A percentile compares a stretch with the other conserved stretches of the same genome.
Conservation (phyloP, 2,329 filamentous ascomycete species). For the Xylariaceae sp. region DNA sequence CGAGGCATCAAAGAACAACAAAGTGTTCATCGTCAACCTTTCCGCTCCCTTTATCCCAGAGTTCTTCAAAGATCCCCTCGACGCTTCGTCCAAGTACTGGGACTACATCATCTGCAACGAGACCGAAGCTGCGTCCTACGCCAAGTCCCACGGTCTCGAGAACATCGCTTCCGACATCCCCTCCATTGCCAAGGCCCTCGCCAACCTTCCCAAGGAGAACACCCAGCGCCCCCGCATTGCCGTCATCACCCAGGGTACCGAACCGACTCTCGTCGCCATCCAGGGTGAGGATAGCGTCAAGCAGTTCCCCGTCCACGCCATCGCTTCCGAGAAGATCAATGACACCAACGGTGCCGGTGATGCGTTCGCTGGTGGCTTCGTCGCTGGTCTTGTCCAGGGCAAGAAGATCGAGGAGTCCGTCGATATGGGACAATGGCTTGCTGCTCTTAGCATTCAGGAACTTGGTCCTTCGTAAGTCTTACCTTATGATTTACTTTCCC, state of each 20-base stretch:
- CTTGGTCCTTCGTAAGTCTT: slow-evolving; percentile 86
- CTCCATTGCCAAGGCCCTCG: slow-evolving; percentile 81
- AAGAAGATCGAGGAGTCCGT: slow-evolving; percentile 75
- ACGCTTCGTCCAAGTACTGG: slow-evolving; percentile 84
- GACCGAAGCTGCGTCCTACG: slow-evolving; percentile 86
- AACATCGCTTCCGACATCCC: slow-evolving; percentile 61
- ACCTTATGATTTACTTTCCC: slow-evolving; percentile 8
- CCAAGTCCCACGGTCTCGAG: slow-evolving; percentile 58
- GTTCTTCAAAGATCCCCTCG: slow-evolving; percentile 96
- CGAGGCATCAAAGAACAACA: slow-evolving; percentile 85
- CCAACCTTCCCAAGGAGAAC: slow-evolving; percentile 91
- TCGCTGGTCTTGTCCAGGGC: slow-evolving; percentile 83
- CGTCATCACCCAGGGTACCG: slow-evolving; percentile 92
- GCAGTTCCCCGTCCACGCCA: slow-evolving; percentile 78
- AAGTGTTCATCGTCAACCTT: slow-evolving; percentile 86
- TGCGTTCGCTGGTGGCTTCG: slow-evolving; percentile 92
- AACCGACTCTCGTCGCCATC: slow-evolving; percentile 81
- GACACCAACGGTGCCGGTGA: slow-evolving; percentile 98
- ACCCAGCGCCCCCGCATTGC: slow-evolving; percentile 76
- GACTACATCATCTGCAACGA: slow-evolving; percentile 98
- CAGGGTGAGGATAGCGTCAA: slow-evolving; percentile 69
- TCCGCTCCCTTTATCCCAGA: slow-evolving; percentile 94
- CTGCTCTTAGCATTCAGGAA: slow-evolving; percentile 89
- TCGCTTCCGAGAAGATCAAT: slow-evolving; percentile 75
- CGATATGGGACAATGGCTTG: slow-evolving; percentile 96